Conservation (phyloP, 2,329 filamentous ascomycete species). For the Clarireedia homoeocarpa region DNA sequence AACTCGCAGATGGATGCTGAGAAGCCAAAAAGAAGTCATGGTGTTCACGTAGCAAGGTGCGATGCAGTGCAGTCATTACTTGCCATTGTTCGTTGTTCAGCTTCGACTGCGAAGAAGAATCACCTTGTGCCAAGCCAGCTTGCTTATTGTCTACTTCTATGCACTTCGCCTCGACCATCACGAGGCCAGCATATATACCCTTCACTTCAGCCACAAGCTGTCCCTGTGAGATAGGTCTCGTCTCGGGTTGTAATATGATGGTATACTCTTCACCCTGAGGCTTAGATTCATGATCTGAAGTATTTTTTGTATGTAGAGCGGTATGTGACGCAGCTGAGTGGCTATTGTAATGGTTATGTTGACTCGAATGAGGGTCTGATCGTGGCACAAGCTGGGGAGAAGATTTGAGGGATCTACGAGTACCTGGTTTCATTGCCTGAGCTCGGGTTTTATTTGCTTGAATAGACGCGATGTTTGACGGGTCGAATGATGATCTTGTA, state of each 20-base stretch:
- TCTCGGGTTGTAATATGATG: conserved; percentile 40
- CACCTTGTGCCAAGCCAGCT: conserved; percentile 42
- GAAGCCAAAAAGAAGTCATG: conserved; percentile 82
- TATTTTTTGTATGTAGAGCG: too few relatives aligned
- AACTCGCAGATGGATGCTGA: conserved; percentile 73
- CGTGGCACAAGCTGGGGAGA: too few relatives aligned
- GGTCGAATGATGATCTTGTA: too few relatives aligned
- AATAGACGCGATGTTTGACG: too few relatives aligned
- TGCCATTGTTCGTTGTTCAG: conserved; percentile 71
- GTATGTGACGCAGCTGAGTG: too few relatives aligned
- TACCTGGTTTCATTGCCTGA: too few relatives aligned
- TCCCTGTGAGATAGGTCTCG: conserved; percentile 34
- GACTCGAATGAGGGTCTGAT: too few relatives aligned
- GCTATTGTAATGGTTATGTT: too few relatives aligned
- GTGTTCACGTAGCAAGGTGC: conserved; percentile 73
- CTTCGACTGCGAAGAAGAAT: conserved; percentile 33
- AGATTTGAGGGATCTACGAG: too few relatives aligned
- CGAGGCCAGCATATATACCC: conserved; percentile 68
- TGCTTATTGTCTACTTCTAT: conserved; percentile 71
- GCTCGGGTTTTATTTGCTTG: too few relatives aligned
- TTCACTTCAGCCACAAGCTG: conserved; percentile 27
- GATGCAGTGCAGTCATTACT: conserved; percentile 71
- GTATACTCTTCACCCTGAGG: conserved; percentile 37
- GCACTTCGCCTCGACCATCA: conserved; percentile 82
- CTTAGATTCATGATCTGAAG: too few relatives aligned